Evolutionary conservation across 2,329 filamentous ascomycete species (phyloP).

Genomic region (Capronia coronata): DNA sequence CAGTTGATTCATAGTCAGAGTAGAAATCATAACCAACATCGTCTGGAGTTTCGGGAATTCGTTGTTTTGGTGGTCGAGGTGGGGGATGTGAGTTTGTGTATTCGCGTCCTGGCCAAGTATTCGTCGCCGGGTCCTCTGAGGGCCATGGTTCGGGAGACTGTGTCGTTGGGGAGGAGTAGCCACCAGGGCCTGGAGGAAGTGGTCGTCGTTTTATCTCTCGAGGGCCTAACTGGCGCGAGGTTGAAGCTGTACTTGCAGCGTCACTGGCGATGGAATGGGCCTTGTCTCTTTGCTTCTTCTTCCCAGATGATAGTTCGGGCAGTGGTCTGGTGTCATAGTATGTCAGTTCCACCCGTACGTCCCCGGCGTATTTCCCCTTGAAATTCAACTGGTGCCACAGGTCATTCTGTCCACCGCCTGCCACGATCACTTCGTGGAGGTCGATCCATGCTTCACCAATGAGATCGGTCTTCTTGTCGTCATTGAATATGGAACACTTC

Average conservation of each 20-base stretch:
- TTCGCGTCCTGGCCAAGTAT: conserved; percentile 10
- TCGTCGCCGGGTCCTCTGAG: conserved; percentile 33
- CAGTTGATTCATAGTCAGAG: conserved; percentile 16
- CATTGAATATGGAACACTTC: conserved; percentile 94
- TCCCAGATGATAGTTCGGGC: conserved; percentile 59
- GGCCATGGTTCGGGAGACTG: conserved; percentile 6
- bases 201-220: conserved; percentile 68
- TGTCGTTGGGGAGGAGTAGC: conserved; percentile 9
- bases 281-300: conserved; percentile 43
- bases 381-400: conserved; percentile 83
- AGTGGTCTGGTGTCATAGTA: conserved; percentile 89
- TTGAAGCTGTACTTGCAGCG: conserved; percentile 28
- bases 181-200: conserved; percentile 65
- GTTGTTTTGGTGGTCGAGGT: conserved; percentile 23
- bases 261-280: conserved; percentile 33
- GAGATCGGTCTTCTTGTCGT: conserved; percentile 94
- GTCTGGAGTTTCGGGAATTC: conserved; percentile 21
- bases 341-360: conserved; percentile 89
- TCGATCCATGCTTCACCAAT: conserved; percentile 93
- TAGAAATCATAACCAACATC: conserved; percentile 20
- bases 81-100: conserved; percentile 15
- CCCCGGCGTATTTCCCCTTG: conserved; percentile 91
- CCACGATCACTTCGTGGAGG: conserved; percentile 69
- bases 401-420: conserved; percentile 88
- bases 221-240: conserved; percentile 51